Evolutionary conservation across 2,329 filamentous ascomycete species (phyloP).

Genomic region (Blastomyces emzantsi): DNA sequence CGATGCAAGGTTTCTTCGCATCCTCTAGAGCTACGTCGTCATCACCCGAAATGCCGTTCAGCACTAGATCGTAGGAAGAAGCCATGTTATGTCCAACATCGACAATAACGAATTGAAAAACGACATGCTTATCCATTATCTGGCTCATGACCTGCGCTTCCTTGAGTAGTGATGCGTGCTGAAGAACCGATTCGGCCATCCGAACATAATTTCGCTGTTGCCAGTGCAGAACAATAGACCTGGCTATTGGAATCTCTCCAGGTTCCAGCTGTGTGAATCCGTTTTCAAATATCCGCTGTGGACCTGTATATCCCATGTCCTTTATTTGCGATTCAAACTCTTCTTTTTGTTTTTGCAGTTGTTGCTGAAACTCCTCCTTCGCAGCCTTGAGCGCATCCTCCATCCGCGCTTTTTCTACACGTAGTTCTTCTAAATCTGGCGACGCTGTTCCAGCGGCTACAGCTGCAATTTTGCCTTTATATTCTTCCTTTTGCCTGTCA

Average conservation of each 20-base stretch:
- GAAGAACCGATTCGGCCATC: conserved; percentile 86
- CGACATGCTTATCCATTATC: conserved; percentile 82
- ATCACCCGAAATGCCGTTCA: conserved; percentile 81
- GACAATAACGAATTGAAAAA: conserved; percentile 90
- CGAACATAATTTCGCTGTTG: conserved; percentile 75
- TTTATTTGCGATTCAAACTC: conserved; percentile 78
- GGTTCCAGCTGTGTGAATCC: conserved; percentile 52
- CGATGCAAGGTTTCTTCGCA: conserved; percentile 80
- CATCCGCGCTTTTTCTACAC: conserved; percentile 75
- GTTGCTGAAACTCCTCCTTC: conserved; percentile 81
- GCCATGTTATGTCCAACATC: conserved; percentile 80
- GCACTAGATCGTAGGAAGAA: conserved; percentile 92
- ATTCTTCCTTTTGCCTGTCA: conserved; percentile 77
- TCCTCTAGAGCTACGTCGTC: conserved; percentile 75
- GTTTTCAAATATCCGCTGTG: conserved; percentile 43
- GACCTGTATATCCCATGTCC: conserved; percentile 51
- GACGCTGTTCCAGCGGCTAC: conserved; percentile 60
- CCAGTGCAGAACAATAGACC: conserved; percentile 63
- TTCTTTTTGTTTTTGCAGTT: conserved; percentile 73
- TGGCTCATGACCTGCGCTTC: conserved; percentile 98
- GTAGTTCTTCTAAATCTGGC: conserved; percentile 74
- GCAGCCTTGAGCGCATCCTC: conserved; percentile 67
- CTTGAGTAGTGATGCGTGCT: conserved; percentile 79
- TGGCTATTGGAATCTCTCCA: conserved; percentile 62
- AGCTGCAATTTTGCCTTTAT: conserved; percentile 62